Evolutionary conservation across 176 grass and related monocot genomes (phyloP).

Genomic region (Thalia dealbata): DNA sequence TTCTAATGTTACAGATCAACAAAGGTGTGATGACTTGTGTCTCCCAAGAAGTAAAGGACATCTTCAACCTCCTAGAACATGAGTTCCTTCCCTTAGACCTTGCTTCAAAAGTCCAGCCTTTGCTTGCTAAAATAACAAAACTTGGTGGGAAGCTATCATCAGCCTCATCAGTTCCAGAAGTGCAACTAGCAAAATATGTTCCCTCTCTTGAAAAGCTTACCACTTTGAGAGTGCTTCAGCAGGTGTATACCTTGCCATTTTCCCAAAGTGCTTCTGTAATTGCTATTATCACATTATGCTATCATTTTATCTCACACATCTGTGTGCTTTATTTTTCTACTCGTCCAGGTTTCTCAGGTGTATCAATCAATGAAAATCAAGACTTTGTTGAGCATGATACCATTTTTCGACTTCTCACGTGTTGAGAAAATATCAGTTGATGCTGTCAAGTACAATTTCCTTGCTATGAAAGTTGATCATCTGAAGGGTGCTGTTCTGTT

Average conservation of each 20-base stretch:
- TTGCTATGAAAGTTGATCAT: constrained; percentile 93
- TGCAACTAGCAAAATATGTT: constrained; percentile 64
- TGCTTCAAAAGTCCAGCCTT: constrained; percentile 59
- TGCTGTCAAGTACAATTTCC: constrained; percentile 88
- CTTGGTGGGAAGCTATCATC: constrained; percentile 81
- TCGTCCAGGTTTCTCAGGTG: constrained; percentile 60
- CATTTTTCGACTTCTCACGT: constrained; percentile 74
- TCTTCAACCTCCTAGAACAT: constrained; percentile 80
- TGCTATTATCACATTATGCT: not conserved
- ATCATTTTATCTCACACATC: not conserved
- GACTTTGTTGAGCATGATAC: constrained; percentile 83
- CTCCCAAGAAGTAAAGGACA: constrained; percentile 94
- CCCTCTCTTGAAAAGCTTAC: constrained; percentile 75
- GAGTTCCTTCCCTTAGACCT: constrained; percentile 82
- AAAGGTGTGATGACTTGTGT: constrained; percentile 93
- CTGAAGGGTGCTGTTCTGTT: constrained; percentile 76
- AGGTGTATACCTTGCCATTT: constrained; percentile 36
- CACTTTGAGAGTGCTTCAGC: constrained; percentile 70
- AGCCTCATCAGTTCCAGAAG: constrained; percentile 79
- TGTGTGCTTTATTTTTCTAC: not conserved
- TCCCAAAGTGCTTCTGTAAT: not conserved
- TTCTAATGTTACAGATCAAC: constrained; percentile 28
- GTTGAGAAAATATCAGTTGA: constrained; percentile 90
- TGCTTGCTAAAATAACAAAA: constrained; percentile 81
- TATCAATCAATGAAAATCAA: constrained; percentile 93